These are phyloP conservation scores for Beta corolliflora DNA, from an alignment of 179 eudicot genomes.

Conservation along the genomic window DNA sequence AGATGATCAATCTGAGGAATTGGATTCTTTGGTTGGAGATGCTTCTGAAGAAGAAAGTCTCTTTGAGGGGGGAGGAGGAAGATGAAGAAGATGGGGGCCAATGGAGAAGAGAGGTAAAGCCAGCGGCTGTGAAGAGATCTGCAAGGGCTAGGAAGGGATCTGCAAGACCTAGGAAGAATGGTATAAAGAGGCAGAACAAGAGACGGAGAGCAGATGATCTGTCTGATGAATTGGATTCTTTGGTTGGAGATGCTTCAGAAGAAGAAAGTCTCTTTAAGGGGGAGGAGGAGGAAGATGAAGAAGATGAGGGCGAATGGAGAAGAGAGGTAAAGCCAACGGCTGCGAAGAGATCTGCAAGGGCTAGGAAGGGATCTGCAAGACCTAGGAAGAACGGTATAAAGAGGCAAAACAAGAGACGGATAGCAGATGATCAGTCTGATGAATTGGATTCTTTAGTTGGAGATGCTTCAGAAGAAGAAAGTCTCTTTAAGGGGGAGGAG, in stretches of 20 bases:
- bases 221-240: conserved; percentile 60
- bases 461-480: conserved; percentile 51
- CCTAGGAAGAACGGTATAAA: too few relatives aligned
- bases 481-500: conserved; percentile 31
- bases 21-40: conserved; percentile 54
- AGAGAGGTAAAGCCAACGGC: too few relatives aligned
- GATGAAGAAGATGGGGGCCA: conserved; percentile 8
- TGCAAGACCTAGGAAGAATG: too few relatives aligned
- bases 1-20: conserved; percentile 62
- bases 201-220: conserved; percentile 35
- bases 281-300: conserved; percentile 21
- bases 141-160: too few relatives aligned
- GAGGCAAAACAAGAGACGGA: too few relatives aligned
- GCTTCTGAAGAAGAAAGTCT: conserved; percentile 45
- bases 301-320: conserved; percentile 5
- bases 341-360: too few relatives aligned
- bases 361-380: too few relatives aligned
- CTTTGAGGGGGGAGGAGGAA: conserved; percentile 32
- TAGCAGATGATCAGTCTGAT: conserved; percentile 55
- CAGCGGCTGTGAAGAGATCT: too few relatives aligned
- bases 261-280: conserved; percentile 39
- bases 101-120: too few relatives aligned
- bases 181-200: too few relatives aligned
- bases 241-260: conserved; percentile 53
- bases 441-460: conserved; percentile 54